Evolutionary conservation across 1,284 basidiomycete genomes (phyloP).

Genomic region (Papiliotrema laurentii): DNA sequence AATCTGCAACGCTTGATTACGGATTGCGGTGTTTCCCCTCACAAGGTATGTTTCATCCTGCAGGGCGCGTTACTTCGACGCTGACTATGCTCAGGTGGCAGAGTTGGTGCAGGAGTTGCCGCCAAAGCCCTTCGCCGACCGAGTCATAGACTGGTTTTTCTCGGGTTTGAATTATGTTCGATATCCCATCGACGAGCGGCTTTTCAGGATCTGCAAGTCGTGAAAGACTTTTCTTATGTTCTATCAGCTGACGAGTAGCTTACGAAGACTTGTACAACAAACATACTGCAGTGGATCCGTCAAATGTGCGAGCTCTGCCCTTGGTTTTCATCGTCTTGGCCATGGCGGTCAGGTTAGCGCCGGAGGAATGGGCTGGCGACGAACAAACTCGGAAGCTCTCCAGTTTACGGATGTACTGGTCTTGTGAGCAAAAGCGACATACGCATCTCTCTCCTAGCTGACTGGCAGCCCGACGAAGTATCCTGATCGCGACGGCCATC

Average conservation of each 20-base stretch:
- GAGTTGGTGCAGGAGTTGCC: conserved; percentile 86
- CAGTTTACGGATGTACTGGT: conserved; percentile 87
- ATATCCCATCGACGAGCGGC: conserved; percentile 82
- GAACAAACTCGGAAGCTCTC: conserved; percentile 67
- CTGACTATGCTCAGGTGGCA: conserved; percentile 52
- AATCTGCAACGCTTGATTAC: conserved; percentile 65
- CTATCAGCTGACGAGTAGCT: conserved; percentile 36
- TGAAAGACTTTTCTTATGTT: background rate
- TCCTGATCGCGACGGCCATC: conserved; percentile 82
- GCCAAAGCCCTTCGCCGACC: conserved; percentile 65
- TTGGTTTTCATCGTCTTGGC: conserved; percentile 91
- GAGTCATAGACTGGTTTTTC: conserved; percentile 52
- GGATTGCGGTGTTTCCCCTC: conserved; percentile 82
- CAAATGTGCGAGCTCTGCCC: conserved; percentile 81
- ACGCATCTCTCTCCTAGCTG: background rate
- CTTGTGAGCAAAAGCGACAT: conserved; percentile 59
- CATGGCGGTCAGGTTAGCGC: conserved; percentile 76
- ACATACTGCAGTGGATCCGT: conserved; percentile 68
- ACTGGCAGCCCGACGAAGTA: conserved; percentile 66
- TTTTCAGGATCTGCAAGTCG: conserved; percentile 61
- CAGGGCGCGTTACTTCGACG: background rate
- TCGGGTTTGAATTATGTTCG: conserved; percentile 83
- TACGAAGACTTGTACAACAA: conserved; percentile 76
- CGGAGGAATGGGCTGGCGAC: conserved; percentile 76
- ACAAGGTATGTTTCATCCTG: conserved; percentile 53